A percentile compares a stretch with the other conserved stretches of the same genome.
Evolutionary conservation across 1,284 basidiomycete species (phyloP).

Genomic region (Apiotrichum gracile): DNA sequence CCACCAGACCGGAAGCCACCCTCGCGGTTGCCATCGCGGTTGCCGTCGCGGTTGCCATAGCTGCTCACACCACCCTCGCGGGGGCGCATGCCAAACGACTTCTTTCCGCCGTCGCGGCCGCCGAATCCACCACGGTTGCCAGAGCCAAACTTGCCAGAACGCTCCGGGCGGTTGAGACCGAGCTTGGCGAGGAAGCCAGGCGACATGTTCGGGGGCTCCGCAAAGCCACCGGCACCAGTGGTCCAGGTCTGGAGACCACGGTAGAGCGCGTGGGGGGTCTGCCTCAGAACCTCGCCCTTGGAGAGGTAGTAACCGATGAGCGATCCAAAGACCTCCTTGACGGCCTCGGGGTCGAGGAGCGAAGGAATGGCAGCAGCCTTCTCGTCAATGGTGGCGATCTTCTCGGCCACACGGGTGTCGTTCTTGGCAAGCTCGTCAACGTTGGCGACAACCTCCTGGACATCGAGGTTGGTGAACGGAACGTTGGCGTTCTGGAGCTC

Average conservation of each 20-base stretch:
- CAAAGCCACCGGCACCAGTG: constrained; percentile 53
- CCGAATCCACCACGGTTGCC: background rate
- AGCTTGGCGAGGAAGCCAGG: constrained; percentile 50
- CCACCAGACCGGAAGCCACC: background rate
- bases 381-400: constrained; percentile 40
- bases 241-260: constrained; percentile 66
- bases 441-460: constrained; percentile 54
- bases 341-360: constrained; percentile 54
- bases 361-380: constrained; percentile 45
- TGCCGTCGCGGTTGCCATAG: background rate
- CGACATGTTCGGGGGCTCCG: constrained; percentile 53
- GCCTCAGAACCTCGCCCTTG: constrained; percentile 54
- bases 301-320: constrained; percentile 71
- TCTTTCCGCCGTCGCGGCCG: too few relatives aligned
- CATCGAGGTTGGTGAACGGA: constrained; percentile 61
- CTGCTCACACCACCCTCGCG: background rate
- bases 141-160: background rate
- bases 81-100: background rate
- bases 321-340: constrained; percentile 63
- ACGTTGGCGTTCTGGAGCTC: constrained; percentile 57
- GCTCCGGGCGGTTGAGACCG: constrained; percentile 5
- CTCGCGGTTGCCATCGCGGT: background rate
- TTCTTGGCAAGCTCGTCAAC: constrained; percentile 49
- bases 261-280: constrained; percentile 50
- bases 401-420: constrained; percentile 13